Evolutionary conservation across 768 basidiomycete genomes (phyloP), one percentile per base, ranked within the genome.

Genomic region (Boletus pseudopeckii): DNA sequence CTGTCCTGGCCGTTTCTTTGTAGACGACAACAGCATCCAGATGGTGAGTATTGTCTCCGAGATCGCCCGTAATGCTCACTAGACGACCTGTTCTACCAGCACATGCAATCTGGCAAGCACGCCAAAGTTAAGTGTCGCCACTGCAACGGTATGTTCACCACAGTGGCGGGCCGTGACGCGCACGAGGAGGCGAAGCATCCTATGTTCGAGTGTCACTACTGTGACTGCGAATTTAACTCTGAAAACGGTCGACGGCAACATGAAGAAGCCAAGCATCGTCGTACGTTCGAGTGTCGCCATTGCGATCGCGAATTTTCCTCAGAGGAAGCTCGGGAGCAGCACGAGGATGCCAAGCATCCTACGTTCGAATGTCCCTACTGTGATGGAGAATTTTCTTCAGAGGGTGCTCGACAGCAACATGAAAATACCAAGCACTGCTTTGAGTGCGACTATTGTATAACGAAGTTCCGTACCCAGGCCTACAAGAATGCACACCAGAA

Each of bases 1-100:
- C 8, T 69, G 67, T 55, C 53, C 64, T 4, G 41, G 48, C 28
- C 56, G 69, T 26, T 36, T 2, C 14, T 69, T 71, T 36, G 28
- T 17, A 3, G 26, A 66, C 39, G 37, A 28, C 1, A 4, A 52
- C 0, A 62, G 44, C 18, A 0, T 69, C 15, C 30, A 8, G 10
- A 50, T 46, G 58, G 67, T 71, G n/a, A 49, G 62, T 56, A 13
- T 30, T 20, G 5, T 38, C 7, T 40, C 24, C 8, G 13, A 30
- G 7, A 15, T n/a, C 2, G 8, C 7, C 26, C 11, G 7, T 48
- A 18, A 15, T 34, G 40, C 49, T 56, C 36, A 64, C 32, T 13
- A 11, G 14, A 26, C 24, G 7, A 40, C 6, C 17, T n/a, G 10
- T 7, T 36, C 5, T 18, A 10, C 22, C 24, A 67, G 67, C 67